Conservation (phyloP, 257 asterid genomes). For the Leptodermis oblonga region DNA sequence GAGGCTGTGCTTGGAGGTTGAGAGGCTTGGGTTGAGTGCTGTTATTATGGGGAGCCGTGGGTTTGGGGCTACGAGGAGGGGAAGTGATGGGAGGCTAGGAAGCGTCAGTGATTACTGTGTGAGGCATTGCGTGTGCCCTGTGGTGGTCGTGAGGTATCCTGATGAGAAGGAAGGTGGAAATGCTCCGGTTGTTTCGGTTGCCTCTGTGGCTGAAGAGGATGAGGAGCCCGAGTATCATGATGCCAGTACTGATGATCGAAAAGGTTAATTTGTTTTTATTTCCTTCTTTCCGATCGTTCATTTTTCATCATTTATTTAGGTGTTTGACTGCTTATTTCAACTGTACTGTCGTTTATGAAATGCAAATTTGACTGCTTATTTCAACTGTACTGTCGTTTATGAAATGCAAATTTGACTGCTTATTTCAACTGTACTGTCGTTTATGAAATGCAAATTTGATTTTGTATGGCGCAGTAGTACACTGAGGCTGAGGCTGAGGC, state of each 20-base stretch:
- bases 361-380: neutral
- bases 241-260: constrained; percentile 59
- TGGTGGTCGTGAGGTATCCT: constrained; percentile 79
- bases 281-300: neutral
- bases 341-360: neutral
- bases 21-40: constrained; percentile 83
- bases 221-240: constrained; percentile 74
- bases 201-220: constrained; percentile 49
- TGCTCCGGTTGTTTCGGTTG: constrained; percentile 55
- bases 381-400: neutral
- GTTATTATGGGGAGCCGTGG: constrained; percentile 90
- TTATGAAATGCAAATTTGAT: neutral
- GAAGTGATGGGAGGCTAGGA: constrained; percentile 76
- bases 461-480: too few species aligned
- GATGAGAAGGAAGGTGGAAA: constrained; percentile 55
- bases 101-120: constrained; percentile 97
- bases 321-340: neutral
- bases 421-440: neutral
- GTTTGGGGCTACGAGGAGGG: constrained; percentile 74
- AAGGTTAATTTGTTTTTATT: constrained; percentile 35
- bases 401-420: neutral
- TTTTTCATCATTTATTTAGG: neutral
- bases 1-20: constrained; percentile 81
- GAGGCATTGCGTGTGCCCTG: constrained; percentile 93
- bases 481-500: too few species aligned